These are phyloP conservation scores for Malus orientalis DNA, from an alignment of 306 rosid genomes.

Conservation along the genomic window DNA sequence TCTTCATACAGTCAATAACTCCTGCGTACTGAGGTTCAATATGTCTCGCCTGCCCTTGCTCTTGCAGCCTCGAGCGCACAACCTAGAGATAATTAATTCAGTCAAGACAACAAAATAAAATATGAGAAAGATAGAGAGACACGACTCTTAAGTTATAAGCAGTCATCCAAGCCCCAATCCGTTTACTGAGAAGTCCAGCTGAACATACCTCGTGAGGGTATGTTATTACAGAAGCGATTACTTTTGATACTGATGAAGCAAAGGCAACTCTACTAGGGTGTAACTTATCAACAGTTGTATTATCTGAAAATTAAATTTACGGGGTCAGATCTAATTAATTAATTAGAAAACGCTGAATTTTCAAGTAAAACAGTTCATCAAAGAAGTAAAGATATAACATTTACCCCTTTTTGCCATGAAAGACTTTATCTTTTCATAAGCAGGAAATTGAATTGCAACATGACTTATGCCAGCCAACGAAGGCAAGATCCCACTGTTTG, in stretches of 20 bases:
- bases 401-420: slow-evolving; percentile 70
- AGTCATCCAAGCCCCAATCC: not conserved
- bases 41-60: slow-evolving; percentile 80
- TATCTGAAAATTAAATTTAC: slow-evolving; percentile 36
- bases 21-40: slow-evolving; percentile 41
- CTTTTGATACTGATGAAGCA: slow-evolving; percentile 78
- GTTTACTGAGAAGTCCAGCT: not conserved
- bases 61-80: slow-evolving; percentile 85
- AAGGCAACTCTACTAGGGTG: slow-evolving; percentile 59
- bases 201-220: slow-evolving; percentile 83
- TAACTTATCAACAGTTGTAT: slow-evolving; percentile 66
- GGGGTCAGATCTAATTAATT: slow-evolving; percentile 13
- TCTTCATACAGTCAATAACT: slow-evolving; percentile 68
- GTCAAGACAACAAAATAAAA: not conserved
- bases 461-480: slow-evolving; percentile 92
- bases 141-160: not conserved
- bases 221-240: slow-evolving; percentile 66
- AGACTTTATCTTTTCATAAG: slow-evolving; percentile 70
- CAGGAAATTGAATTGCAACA: slow-evolving; percentile 94
- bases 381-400: slow-evolving; percentile 8
- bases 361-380: not conserved
- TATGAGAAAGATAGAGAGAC: not conserved
- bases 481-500: slow-evolving; percentile 81
- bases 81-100: slow-evolving; percentile 35
- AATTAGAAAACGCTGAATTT: not conserved